These are phyloP conservation scores for Gaultheria prostrata DNA, from an alignment of 148 eudicot species.

Conservation along the genomic window DNA sequence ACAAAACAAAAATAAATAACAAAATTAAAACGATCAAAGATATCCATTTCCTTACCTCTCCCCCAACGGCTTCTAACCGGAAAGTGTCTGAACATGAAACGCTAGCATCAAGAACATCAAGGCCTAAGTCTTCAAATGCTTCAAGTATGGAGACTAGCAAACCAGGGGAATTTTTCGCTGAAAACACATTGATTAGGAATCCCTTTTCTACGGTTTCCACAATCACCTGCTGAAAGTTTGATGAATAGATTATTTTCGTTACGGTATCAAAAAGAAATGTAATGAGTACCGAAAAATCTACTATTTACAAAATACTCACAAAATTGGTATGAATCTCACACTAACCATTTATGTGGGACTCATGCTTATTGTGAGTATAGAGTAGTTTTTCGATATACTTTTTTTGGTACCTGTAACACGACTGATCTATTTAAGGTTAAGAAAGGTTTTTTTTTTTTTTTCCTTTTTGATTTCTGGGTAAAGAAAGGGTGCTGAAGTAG, in stretches of 20 bases:
- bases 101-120: constrained; percentile 53
- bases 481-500: neutral
- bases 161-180: constrained; percentile 44
- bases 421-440: neutral
- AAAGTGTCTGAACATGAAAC: constrained; percentile 50
- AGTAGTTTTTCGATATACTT: neutral
- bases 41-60: constrained; percentile 28
- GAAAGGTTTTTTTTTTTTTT: neutral
- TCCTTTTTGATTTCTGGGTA: too few relatives aligned
- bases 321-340: neutral
- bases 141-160: constrained; percentile 50
- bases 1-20: neutral
- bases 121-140: constrained; percentile 59
- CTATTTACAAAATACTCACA: neutral
- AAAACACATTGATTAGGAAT: constrained; percentile 46
- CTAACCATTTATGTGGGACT: neutral
- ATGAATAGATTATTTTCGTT: neutral
- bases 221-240: constrained; percentile 33
- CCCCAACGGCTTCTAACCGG: constrained; percentile 52
- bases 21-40: neutral
- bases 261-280: neutral
- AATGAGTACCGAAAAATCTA: neutral
- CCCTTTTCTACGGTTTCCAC: constrained; percentile 63
- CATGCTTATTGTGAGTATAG: neutral
- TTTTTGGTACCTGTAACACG: neutral